Conservation (phyloP, 768 basidiomycete species). For the Fomitopsis pulvina region DNA sequence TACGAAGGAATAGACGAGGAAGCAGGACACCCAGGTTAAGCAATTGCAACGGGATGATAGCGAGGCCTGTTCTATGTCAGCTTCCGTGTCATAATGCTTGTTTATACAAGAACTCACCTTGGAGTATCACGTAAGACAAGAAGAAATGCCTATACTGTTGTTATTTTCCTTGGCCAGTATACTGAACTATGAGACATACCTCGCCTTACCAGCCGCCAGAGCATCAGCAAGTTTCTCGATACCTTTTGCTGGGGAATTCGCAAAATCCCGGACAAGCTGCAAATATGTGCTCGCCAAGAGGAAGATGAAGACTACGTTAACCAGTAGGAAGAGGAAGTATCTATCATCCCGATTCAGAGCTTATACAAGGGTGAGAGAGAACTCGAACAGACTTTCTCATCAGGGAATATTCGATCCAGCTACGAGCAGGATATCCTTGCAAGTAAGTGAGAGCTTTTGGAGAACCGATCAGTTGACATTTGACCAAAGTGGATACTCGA, state of each 20-base stretch:
- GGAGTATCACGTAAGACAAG: slow-evolving; percentile 77
- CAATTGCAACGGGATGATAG: slow-evolving; percentile 93
- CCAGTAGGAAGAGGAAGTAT: slow-evolving; percentile 88
- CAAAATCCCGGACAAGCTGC: slow-evolving; percentile 86
- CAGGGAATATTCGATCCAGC: slow-evolving; percentile 90
- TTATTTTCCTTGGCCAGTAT: background rate
- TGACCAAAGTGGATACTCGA: background rate
- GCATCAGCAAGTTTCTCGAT: slow-evolving; percentile 88
- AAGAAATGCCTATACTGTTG: slow-evolving; percentile 59
- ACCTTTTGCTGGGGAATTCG: slow-evolving; percentile 89
- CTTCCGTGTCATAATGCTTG: background rate
- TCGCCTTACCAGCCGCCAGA: slow-evolving; percentile 69
- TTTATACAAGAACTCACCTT: slow-evolving; percentile 40
- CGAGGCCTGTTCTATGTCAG: slow-evolving; percentile 49
- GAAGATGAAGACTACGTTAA: slow-evolving; percentile 94
- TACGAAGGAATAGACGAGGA: slow-evolving; percentile 64
- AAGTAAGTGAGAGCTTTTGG: slow-evolving; percentile 64
- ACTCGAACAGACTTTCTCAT: slow-evolving; percentile 69
- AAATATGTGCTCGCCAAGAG: slow-evolving; percentile 87
- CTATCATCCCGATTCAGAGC: slow-evolving; percentile 32
- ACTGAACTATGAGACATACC: slow-evolving; percentile 28
- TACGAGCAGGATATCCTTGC: slow-evolving; percentile 87
- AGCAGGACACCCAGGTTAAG: slow-evolving; percentile 88
- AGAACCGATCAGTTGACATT: background rate
- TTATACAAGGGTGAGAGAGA: background rate